Percentiles rank a stretch among this genome's conserved stretches.
Evolutionary conservation across 2,329 filamentous ascomycete genomes (phyloP).

Genomic region (Chaetomium strumarium): DNA sequence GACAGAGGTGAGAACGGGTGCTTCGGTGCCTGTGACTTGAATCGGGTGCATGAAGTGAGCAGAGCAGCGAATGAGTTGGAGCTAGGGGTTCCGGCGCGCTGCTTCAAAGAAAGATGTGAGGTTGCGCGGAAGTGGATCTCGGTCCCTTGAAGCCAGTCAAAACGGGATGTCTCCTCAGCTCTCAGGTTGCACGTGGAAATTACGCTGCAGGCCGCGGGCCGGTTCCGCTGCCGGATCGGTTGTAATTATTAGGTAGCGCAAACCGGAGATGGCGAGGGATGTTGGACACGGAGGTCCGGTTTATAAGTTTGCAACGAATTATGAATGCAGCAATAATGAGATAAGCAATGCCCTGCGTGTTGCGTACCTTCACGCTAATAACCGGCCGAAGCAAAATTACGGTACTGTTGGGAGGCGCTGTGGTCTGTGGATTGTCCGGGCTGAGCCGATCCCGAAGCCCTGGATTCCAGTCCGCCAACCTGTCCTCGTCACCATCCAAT

Average conservation of each 20-base stretch:
- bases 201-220: neutral
- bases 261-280: neutral
- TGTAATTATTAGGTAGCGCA: no score
- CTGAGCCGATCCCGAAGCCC: conserved; percentile 10
- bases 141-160: neutral
- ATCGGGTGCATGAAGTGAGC: neutral
- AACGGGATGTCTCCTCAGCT: neutral
- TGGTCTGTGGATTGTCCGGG: conserved; percentile 11
- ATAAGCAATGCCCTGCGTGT: no score
- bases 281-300: neutral
- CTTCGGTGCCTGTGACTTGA: neutral
- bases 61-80: neutral
- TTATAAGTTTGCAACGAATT: neutral
- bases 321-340: no score
- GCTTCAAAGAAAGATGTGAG: neutral
- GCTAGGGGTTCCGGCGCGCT: neutral
- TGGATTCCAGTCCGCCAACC: neutral
- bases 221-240: neutral
- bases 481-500: no score
- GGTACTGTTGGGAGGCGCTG: conserved; percentile 11
- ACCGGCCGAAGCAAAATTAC: no score
- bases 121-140: conserved; percentile 11
- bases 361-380: neutral
- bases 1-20: neutral
- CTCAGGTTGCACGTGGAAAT: conserved; percentile 4